Evolutionary conservation across 768 basidiomycete species (phyloP).

Genomic region (Strobilomyces dryophilus): DNA sequence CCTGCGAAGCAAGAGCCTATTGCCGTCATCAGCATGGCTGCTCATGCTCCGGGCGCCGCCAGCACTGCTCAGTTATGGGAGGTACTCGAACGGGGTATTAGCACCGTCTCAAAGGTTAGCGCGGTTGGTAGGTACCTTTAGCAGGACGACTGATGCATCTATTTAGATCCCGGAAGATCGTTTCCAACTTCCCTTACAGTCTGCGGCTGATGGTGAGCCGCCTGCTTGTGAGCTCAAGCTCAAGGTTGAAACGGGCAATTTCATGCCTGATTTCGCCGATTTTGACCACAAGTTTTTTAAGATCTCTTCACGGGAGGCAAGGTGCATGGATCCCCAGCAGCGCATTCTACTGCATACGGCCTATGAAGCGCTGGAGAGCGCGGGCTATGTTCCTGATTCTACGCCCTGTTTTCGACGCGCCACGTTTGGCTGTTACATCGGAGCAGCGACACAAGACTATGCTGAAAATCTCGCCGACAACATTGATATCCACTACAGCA

Average conservation of each 20-base stretch:
- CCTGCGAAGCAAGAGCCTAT: slow-evolving; percentile 45
- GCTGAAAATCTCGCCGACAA: slow-evolving; percentile 56
- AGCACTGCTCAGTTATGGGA: slow-evolving; percentile 52
- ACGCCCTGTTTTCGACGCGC: slow-evolving; percentile 45
- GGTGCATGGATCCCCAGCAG: slow-evolving; percentile 73
- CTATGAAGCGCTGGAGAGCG: slow-evolving; percentile 47
- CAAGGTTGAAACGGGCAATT: slow-evolving; percentile 55
- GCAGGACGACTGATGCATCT: not conserved
- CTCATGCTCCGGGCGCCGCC: slow-evolving; percentile 48
- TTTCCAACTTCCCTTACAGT: slow-evolving; percentile 37
- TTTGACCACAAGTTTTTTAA: slow-evolving; percentile 74
- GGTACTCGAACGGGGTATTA: slow-evolving; percentile 47
- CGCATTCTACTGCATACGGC: slow-evolving; percentile 62
- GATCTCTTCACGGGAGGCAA: slow-evolving; percentile 35
- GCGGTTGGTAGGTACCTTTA: not conserved
- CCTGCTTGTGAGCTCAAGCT: slow-evolving; percentile 13
- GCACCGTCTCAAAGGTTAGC: slow-evolving; percentile 31
- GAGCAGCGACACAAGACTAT: slow-evolving; percentile 70
- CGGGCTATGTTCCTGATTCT: slow-evolving; percentile 46
- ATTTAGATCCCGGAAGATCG: slow-evolving; percentile 58
- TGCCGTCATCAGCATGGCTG: slow-evolving; percentile 71
- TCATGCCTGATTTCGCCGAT: slow-evolving; percentile 49
- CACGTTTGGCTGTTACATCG: slow-evolving; percentile 34
- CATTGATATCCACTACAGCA: slow-evolving; percentile 7
- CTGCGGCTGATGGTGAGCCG: slow-evolving; percentile 17